Base-by-base conservation (phyloP, 169 alveolate species). In the Cryptosporidium sp. region DNA sequence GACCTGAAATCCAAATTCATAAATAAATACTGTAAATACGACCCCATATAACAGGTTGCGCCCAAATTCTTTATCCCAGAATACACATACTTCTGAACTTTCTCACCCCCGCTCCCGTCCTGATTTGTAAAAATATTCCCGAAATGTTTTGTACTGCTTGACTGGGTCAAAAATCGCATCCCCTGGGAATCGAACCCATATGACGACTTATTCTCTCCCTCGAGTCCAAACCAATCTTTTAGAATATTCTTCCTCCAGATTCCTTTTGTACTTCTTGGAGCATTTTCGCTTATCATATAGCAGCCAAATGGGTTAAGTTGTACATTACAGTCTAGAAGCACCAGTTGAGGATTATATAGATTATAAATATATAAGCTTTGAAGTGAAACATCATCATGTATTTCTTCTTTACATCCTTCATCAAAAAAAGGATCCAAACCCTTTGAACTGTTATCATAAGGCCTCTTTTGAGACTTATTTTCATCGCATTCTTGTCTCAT, bases 31-130 rank as follows among this genome's bases (percentile, higher is more conserved):
- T 80, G 89, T 31, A 80, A 51, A 80, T 80, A 80, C 7, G 89
- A 80, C 45, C 89, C 89, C 89, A 80, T 80, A 62, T 80, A 80
- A 44, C 89, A 80, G 1, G 89, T 80, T 8, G 89, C 89, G 21
- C 89, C 89, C 21, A 80, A 39, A 67, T 80, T 80, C 42, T 65
- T 60, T 26, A 80, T 80, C 67, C 89, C 89, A 12, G 89, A 80
- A 48, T 80, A 80, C n/a, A 62, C 75, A 67, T 80, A 80, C 29
- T 60, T 80, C 39, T 69, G 58, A 23, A 26, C 31, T 31, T 48
- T 42, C 10, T 60, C 75, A 21, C 53, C 37, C 23, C 42, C 35
- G 9, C 56, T 39, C n/a, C 56, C 48, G 21, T 80, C 70, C 35
- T 16, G 44, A 10, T 4, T n/a, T 14, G 62, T 21, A 10, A n/a